Evolutionary conservation across 2,329 filamentous ascomycete genomes (phyloP).

Genomic region (Pleoardoris graminearum): DNA sequence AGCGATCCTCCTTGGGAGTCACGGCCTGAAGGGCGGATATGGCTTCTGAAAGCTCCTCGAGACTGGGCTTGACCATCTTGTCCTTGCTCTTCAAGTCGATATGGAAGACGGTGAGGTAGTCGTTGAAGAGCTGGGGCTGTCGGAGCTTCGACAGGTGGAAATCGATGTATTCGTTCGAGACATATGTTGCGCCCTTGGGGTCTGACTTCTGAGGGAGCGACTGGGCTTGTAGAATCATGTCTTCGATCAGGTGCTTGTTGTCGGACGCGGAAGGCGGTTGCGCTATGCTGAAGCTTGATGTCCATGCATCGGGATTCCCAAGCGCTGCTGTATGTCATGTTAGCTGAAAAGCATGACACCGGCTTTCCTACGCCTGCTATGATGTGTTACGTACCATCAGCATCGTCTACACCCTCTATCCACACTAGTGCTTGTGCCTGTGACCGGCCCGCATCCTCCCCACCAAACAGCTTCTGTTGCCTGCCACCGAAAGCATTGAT

Average conservation of each 20-base stretch:
- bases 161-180: slow-evolving; percentile 28
- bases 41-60: slow-evolving; percentile 18
- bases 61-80: slow-evolving; percentile 24
- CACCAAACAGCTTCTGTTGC: slow-evolving; percentile 47
- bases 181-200: slow-evolving; percentile 31
- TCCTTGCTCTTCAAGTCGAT: slow-evolving; percentile 16
- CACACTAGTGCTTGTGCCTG: slow-evolving; percentile 43
- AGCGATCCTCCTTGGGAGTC: slow-evolving; percentile 19
- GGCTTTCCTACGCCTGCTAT: background rate
- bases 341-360: slow-evolving; percentile 19
- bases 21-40: slow-evolving; percentile 8
- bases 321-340: slow-evolving; percentile 31
- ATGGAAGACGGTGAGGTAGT: slow-evolving; percentile 29
- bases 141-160: slow-evolving; percentile 22
- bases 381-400: slow-evolving; percentile 34
- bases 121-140: slow-evolving; percentile 29
- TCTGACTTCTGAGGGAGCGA: slow-evolving; percentile 33
- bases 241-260: slow-evolving; percentile 42
- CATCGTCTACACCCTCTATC: slow-evolving; percentile 46
- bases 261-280: slow-evolving; percentile 36
- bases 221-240: slow-evolving; percentile 43
- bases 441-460: slow-evolving; percentile 23
- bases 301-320: slow-evolving; percentile 17
- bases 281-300: slow-evolving; percentile 37
- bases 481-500: slow-evolving; percentile 53